Percentiles rank a stretch among this genome's conserved stretches.
Conservation (phyloP, 1,284 basidiomycete genomes). For the Sporisorium reilianum region DNA sequence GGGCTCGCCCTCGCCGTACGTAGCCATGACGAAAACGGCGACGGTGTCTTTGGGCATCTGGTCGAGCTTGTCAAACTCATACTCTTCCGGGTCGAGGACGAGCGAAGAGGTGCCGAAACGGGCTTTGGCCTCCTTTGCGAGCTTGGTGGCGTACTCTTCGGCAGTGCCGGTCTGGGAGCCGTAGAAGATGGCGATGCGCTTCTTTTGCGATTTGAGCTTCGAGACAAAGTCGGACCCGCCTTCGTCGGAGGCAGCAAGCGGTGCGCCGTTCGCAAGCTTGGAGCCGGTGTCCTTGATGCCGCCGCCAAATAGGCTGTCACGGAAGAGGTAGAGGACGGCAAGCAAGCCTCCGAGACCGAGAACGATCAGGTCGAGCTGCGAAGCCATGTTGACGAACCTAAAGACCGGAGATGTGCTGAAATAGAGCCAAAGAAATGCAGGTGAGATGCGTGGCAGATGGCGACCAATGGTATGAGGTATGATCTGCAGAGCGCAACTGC, state of each 20-base stretch:
- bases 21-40: conserved; percentile 94
- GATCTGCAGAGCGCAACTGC: background rate
- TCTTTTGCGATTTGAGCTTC: conserved; percentile 63
- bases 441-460: background rate
- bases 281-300: conserved; percentile 43
- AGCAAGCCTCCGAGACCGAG: conserved; percentile 53
- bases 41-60: conserved; percentile 85
- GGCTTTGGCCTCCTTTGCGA: conserved; percentile 68
- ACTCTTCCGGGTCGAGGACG: conserved; percentile 71
- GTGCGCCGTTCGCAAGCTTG: conserved; percentile 54
- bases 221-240: conserved; percentile 54
- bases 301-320: conserved; percentile 47
- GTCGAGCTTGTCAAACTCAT: conserved; percentile 96
- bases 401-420: background rate
- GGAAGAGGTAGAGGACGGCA: conserved; percentile 62
- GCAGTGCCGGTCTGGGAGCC: conserved; percentile 68
- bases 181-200: conserved; percentile 68
- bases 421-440: background rate
- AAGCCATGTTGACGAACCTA: conserved; percentile 35
- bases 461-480: background rate
- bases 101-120: conserved; percentile 67
- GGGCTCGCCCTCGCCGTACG: conserved; percentile 98
- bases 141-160: conserved; percentile 67
- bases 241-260: conserved; percentile 24
- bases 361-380: conserved; percentile 52